Conservation (phyloP, 305 asterid genomes). For the Fraxinus floribunda region DNA sequence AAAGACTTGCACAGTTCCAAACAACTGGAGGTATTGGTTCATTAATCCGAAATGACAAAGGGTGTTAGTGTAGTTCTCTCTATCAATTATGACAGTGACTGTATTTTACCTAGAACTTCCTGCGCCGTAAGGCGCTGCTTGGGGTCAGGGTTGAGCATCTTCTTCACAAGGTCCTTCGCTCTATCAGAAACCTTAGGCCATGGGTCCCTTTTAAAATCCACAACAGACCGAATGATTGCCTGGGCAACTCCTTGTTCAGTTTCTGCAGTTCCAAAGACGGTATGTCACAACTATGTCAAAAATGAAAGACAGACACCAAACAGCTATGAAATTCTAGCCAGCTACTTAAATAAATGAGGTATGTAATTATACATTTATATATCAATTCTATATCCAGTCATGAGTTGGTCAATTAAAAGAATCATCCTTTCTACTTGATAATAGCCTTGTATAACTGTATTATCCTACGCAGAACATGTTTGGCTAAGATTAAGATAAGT, state of each 20-base stretch:
- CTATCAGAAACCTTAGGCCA: constrained; percentile 84
- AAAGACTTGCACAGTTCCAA: neutral
- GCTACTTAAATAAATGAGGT: neutral
- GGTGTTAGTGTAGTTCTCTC: neutral
- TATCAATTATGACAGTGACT: neutral
- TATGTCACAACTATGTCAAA: neutral
- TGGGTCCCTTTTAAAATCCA: constrained; percentile 75
- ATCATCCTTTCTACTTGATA: neutral
- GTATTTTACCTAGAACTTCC: constrained; percentile 62
- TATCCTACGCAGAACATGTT: neutral
- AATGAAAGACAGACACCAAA: neutral
- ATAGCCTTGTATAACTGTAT: neutral
- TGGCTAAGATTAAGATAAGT: neutral
- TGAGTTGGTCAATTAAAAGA: neutral
- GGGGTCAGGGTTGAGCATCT: constrained; percentile 8
- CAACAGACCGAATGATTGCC: constrained; percentile 56
- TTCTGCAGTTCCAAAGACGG: constrained; percentile 40
- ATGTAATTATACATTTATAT: neutral
- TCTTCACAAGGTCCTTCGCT: constrained; percentile 57
- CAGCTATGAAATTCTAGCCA: neutral
- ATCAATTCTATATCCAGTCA: neutral
- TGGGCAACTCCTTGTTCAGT: constrained; percentile 66
- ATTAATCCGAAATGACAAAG: neutral
- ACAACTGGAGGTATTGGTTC: neutral
- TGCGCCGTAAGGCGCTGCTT: constrained; percentile 65